Evolutionary conservation across 2,329 filamentous ascomycete species (phyloP).

Genomic region (Chaetomium olivaceum): DNA sequence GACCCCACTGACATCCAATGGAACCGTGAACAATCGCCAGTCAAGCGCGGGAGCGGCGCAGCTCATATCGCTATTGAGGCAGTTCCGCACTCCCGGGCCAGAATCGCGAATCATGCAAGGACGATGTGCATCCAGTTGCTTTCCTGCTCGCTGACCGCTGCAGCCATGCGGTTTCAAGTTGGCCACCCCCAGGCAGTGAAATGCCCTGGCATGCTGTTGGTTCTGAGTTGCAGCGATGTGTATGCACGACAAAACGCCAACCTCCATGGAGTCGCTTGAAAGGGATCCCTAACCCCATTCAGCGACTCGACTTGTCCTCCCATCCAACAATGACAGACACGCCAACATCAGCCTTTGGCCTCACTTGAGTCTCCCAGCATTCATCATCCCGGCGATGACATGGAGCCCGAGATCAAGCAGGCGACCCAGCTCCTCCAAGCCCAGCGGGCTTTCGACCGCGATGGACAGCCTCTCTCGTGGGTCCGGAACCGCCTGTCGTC

Average conservation of each 20-base stretch:
- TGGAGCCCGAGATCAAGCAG: conserved; percentile 29
- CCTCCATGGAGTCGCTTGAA: neutral
- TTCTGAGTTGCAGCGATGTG: neutral
- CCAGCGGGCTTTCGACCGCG: conserved; percentile 24
- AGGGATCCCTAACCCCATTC: neutral
- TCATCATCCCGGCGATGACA: conserved; percentile 20
- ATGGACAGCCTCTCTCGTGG: conserved; percentile 27
- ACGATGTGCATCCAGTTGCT: neutral
- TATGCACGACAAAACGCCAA: neutral
- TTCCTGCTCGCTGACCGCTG: conserved; percentile 1
- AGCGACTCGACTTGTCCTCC: neutral
- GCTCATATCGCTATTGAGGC: neutral
- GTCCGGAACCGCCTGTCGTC: conserved; percentile 28
- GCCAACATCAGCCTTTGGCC: neutral
- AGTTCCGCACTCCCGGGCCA: conserved; percentile 8
- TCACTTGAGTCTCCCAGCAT: conserved; percentile 1
- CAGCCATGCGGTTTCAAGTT: conserved; percentile 11
- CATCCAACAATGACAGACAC: neutral
- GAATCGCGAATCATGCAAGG: neutral
- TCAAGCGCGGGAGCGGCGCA: conserved; percentile 7
- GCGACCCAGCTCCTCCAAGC: conserved; percentile 30
- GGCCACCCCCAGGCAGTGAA: conserved; percentile 2
- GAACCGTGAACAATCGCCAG: neutral
- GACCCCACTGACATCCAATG: conserved; percentile 4
- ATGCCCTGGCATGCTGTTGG: neutral